phyloP scores from a whole-genome alignment of 2,329 filamentous ascomycete genomes.

The Boeremia lycopersici region DNA sequence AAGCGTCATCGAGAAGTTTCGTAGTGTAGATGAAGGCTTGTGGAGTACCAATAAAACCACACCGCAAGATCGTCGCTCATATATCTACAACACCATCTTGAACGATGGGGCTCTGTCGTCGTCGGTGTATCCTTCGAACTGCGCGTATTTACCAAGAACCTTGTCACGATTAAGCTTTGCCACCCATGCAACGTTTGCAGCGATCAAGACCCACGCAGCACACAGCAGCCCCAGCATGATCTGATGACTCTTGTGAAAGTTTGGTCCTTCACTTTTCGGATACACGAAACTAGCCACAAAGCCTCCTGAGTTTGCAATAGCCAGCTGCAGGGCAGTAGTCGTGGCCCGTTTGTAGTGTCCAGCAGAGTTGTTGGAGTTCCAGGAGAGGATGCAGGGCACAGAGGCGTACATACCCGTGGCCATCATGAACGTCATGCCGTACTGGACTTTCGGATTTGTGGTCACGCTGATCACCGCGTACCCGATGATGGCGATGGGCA shows the following conservation, averaged over 20 bases:
- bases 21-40: neutral
- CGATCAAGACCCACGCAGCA: conserved; percentile 67
- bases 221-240: conserved; percentile 65
- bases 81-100: conserved; percentile 60
- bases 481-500: conserved; percentile 68
- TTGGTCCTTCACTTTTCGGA: conserved; percentile 60
- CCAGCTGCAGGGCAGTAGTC: conserved; percentile 67
- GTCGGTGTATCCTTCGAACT: conserved; percentile 62
- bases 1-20: neutral
- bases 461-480: conserved; percentile 68
- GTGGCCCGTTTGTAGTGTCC: conserved; percentile 74
- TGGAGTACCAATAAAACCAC: neutral
- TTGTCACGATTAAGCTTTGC: conserved; percentile 69
- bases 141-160: conserved; percentile 62
- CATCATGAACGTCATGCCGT: conserved; percentile 72
- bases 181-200: conserved; percentile 67
- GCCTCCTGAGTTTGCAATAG: conserved; percentile 70
- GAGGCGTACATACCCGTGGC: conserved; percentile 68
- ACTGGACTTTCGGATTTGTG: conserved; percentile 59
- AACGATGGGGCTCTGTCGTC: conserved; percentile 70
- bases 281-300: conserved; percentile 72
- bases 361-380: conserved; percentile 71
- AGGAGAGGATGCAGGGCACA: conserved; percentile 67
- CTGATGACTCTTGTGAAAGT: conserved; percentile 66
- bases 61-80: neutral